Evolutionary conservation across 495 filamentous ascomycete genomes (phyloP), one percentile per base, ranked within the genome.

Genomic region (Aspergillus haitiensis): DNA sequence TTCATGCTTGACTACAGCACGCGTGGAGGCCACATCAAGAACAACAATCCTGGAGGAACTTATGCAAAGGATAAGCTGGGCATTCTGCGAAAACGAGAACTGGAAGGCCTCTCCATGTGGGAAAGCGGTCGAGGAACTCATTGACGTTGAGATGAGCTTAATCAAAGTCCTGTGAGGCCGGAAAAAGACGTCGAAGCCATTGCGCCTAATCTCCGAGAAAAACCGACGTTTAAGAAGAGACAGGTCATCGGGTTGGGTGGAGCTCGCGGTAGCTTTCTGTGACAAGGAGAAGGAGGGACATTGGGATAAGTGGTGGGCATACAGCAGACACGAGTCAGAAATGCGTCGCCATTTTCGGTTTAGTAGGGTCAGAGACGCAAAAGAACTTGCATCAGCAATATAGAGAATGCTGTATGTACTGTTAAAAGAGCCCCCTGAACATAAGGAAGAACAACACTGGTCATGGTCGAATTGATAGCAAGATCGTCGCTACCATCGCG

Each of bases 41-140:
- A 93, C 84, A 60, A 91, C 84, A 64, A 95, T 92, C 55, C 91
- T 80, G 16, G 91, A 93, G n/a, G 91, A 93, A 68, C 88, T 92
- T 62, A 91, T 87, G 44, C 89, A 91, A 8, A 95, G 78, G 11
- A 93, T 71, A 69, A 86, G 83, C 55, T 86, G 84, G 10, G 89
- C 90, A 61, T 81, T 85, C 7, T 88, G 84, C 13, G 91, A 93
- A 57, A 91, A 85, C 56, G 82, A 82, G 64, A 94, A 95, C 52
- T 90, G 88, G 72, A 95, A 90, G 46, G 90, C 89, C 70, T 95
- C 91, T 18, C 91, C 91, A 6, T 89, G 88, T 0, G 91, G 91
- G 57, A 88, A 88, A 0, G 86, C 83, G 8, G 88, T 89, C 11
- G 91, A 89, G 0, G 89, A 93, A 60, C 88, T 90, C 69, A 91